Conservation (phyloP, 345 rosid species). For the Streptanthus diversifolius region DNA sequence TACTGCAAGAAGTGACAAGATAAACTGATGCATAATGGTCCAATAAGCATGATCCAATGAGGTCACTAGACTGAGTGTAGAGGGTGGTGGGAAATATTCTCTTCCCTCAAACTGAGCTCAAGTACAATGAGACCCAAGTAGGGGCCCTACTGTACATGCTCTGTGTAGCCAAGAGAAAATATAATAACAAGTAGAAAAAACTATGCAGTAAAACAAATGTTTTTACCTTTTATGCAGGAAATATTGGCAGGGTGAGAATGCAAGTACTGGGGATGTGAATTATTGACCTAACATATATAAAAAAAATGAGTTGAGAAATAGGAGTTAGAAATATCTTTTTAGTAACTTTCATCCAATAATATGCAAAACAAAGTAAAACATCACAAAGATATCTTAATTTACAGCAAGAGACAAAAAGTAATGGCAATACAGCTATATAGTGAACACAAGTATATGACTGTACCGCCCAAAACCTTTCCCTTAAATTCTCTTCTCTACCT, state of each 20-base stretch:
- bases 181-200: constrained; percentile 19
- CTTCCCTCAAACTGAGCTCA: constrained; percentile 31
- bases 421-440: constrained; percentile 21
- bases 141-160: constrained; percentile 47
- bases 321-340: constrained; percentile 28
- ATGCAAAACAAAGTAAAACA: constrained; percentile 13
- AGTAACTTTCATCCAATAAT: constrained; percentile 32
- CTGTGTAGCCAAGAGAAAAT: constrained; percentile 17
- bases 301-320: constrained; percentile 13
- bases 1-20: constrained; percentile 28
- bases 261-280: constrained; percentile 7
- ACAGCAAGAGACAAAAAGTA: constrained; percentile 32
- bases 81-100: constrained; percentile 29
- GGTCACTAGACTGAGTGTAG: constrained; percentile 19
- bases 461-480: constrained; percentile 61
- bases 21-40: constrained; percentile 45
- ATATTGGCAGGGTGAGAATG: constrained; percentile 3
- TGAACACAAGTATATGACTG: constrained; percentile 39
- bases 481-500: constrained; percentile 57
- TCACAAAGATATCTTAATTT: constrained; percentile 25
- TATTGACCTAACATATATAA: constrained; percentile 16
- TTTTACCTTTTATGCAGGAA: constrained; percentile 22
- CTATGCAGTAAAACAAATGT: constrained; percentile 25
- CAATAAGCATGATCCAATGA: constrained; percentile 36
- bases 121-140: constrained; percentile 39